phyloP scores from a whole-genome alignment of 1,284 basidiomycete genomes.

The Mycocalia duriaeana region DNA sequence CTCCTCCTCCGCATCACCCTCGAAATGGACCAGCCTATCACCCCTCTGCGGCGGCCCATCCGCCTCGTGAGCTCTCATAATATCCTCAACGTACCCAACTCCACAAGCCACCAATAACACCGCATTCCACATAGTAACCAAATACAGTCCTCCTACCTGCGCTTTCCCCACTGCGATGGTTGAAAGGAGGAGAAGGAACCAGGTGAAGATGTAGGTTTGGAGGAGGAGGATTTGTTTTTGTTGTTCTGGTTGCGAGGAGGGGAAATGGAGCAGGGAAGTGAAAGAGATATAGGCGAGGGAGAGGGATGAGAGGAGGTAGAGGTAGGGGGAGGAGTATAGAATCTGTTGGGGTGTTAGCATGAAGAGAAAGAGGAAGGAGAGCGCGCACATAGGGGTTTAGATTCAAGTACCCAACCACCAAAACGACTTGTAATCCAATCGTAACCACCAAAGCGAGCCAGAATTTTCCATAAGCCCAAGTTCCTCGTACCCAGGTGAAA shows the following conservation, averaged over 20 bases:
- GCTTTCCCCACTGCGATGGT: too few relatives aligned
- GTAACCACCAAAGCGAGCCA: slow-evolving; percentile 51
- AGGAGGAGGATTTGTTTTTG: slow-evolving; percentile 42
- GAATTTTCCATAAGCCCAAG: slow-evolving; percentile 51
- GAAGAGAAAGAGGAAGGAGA: neutral
- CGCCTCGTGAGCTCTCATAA: slow-evolving; percentile 9
- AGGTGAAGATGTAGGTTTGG: slow-evolving; percentile 50
- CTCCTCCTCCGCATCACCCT: too few relatives aligned
- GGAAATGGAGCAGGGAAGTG: slow-evolving; percentile 33
- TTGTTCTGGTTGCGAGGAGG: slow-evolving; percentile 22
- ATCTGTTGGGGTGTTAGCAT: slow-evolving; percentile 35
- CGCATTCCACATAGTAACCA: slow-evolving; percentile 52
- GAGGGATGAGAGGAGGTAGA: slow-evolving; percentile 45
- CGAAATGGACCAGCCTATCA: slow-evolving; percentile 22
- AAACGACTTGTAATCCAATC: slow-evolving; percentile 38
- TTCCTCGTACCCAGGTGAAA: slow-evolving; percentile 1
- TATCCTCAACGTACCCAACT: slow-evolving; percentile 37
- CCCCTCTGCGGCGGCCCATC: slow-evolving; percentile 14
- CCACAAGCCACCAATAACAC: slow-evolving; percentile 44
- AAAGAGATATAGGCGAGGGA: slow-evolving; percentile 47
- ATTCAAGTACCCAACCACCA: slow-evolving; percentile 44
- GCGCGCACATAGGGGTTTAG: slow-evolving; percentile 66
- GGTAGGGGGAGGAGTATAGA: slow-evolving; percentile 51
- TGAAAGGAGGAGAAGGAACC: slow-evolving; percentile 48
- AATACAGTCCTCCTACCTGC: slow-evolving; percentile 52